A percentile compares a stretch with the other conserved stretches of the same genome.
Conservation (phyloP, 2,329 filamentous ascomycete genomes). For the Scopulariopsis brevicaulis region DNA sequence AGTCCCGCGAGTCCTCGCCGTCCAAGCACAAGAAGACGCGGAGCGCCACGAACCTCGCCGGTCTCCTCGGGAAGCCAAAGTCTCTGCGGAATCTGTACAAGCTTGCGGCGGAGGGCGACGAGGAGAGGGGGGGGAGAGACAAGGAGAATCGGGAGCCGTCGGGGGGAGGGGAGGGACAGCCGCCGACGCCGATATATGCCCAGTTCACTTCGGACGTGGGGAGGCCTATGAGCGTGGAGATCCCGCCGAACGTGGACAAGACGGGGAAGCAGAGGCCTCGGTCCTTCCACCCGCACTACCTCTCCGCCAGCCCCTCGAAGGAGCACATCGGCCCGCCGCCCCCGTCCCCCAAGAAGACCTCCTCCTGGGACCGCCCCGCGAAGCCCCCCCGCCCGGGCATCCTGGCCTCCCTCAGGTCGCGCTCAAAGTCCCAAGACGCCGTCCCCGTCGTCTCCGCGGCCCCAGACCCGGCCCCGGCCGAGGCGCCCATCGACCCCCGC, state of each 20-base stretch:
- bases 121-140: slow-evolving; percentile 38
- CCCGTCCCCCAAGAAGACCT: slow-evolving; percentile 16
- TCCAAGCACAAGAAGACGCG: slow-evolving; percentile 68
- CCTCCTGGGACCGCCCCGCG: slow-evolving; percentile 16
- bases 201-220: slow-evolving; percentile 44
- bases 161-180: slow-evolving; percentile 8
- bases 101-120: slow-evolving; percentile 19
- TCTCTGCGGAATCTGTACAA: slow-evolving; percentile 57
- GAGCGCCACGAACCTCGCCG: slow-evolving; percentile 71
- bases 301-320: background rate
- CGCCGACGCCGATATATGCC: slow-evolving; percentile 65
- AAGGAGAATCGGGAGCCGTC: slow-evolving; percentile 71
- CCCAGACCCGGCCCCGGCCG: background rate
- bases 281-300: slow-evolving; percentile 32
- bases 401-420: slow-evolving; percentile 20
- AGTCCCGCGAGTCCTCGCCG: slow-evolving; percentile 32
- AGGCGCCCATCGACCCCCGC: slow-evolving; percentile 31
- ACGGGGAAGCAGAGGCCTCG: slow-evolving; percentile 33
- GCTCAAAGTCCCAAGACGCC: slow-evolving; percentile 3
- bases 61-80: slow-evolving; percentile 63
- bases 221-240: slow-evolving; percentile 14
- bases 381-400: slow-evolving; percentile 28
- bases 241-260: slow-evolving; percentile 11
- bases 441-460: background rate
- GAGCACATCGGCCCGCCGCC: background rate